phyloP scores from a whole-genome alignment of 2,329 filamentous ascomycete species.

The Lecanicillium sp. region DNA sequence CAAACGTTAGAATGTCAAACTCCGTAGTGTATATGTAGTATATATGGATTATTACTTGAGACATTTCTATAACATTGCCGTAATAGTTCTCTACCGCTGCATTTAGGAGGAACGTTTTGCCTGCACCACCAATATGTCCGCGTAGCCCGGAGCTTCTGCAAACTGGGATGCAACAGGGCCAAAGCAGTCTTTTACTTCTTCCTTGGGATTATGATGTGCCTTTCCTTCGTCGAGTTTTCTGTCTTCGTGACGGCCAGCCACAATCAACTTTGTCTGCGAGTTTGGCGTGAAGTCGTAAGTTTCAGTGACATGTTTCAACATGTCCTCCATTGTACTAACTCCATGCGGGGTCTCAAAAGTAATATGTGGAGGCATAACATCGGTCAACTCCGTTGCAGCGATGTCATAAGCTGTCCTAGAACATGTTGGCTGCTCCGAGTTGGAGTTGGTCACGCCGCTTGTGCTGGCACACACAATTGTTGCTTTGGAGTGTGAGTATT shows the following conservation, averaged over 20 bases:
- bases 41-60: no score
- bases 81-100: no score
- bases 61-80: no score
- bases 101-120: no score
- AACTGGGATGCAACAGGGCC: slow-evolving; percentile 15
- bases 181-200: slow-evolving; percentile 15
- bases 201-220: slow-evolving; percentile 8
- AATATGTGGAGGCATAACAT: slow-evolving; percentile 11
- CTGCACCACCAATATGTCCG: slow-evolving; percentile 19
- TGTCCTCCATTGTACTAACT: slow-evolving; percentile 13
- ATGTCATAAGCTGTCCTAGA: slow-evolving; percentile 5
- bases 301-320: slow-evolving; percentile 14
- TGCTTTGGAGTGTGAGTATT: slow-evolving; percentile 69
- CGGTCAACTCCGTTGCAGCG: slow-evolving; percentile 7
- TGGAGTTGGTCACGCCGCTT: neutral
- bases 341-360: slow-evolving; percentile 13
- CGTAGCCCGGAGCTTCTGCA: slow-evolving; percentile 14
- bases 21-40: no score
- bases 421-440: slow-evolving; percentile 2
- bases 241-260: slow-evolving; percentile 15
- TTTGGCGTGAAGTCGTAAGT: slow-evolving; percentile 1
- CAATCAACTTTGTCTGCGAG: slow-evolving; percentile 13
- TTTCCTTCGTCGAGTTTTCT: slow-evolving; percentile 15
- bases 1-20: no score
- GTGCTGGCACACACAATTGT: slow-evolving; percentile 46